A percentile compares a stretch with the other conserved stretches of the same genome.
phyloP scores from a whole-genome alignment of 768 basidiomycete species.

The Mycena pura region DNA sequence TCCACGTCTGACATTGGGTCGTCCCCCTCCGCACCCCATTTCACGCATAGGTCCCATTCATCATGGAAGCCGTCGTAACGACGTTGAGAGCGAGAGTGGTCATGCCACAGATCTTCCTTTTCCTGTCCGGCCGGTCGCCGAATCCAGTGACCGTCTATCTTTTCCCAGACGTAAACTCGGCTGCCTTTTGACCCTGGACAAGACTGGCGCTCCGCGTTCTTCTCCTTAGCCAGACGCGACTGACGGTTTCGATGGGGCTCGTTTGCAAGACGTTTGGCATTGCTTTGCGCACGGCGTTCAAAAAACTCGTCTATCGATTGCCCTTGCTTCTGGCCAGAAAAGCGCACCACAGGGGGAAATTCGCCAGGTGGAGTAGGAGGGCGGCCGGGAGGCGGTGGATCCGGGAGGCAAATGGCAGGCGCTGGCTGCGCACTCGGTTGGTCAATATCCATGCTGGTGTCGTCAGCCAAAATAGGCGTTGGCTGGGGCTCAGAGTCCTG shows the following conservation, averaged over 20 bases:
- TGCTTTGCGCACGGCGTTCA: background rate
- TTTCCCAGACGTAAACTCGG: constrained; percentile 3
- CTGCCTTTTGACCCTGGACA: background rate
- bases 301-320: background rate
- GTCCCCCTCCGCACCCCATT: background rate
- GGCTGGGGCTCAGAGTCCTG: too few relatives aligned
- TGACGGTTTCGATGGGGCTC: background rate
- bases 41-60: constrained; percentile 10
- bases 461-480: too few relatives aligned
- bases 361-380: too few relatives aligned
- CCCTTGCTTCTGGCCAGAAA: background rate
- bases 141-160: background rate
- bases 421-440: too few relatives aligned
- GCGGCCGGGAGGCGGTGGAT: too few relatives aligned
- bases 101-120: background rate
- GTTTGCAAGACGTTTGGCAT: background rate
- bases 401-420: too few relatives aligned
- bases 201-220: background rate
- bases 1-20: too few relatives aligned
- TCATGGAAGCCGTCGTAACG: constrained; percentile 5
- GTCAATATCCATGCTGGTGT: too few relatives aligned
- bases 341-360: background rate
- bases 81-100: background rate
- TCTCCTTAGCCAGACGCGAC: background rate
- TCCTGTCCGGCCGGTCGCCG: background rate